Base-by-base conservation (phyloP, 2,329 filamentous ascomycete genomes). In the Xylariaceae sp. region DNA sequence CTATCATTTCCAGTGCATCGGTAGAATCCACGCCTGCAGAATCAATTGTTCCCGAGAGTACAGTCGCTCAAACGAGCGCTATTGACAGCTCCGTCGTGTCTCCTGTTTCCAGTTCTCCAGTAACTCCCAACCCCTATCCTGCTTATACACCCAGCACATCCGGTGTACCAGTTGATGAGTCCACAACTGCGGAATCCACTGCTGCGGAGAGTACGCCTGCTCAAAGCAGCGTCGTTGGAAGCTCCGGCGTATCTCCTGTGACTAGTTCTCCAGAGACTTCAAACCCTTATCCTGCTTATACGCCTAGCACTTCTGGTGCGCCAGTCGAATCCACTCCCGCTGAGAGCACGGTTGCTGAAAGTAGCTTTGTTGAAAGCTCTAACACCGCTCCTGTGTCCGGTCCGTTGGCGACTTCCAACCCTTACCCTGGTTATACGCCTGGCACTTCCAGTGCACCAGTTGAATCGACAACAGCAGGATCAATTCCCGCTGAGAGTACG, bases 181-280 rank as follows among this genome's bases (percentile, higher is more conserved):
- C 19, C 19, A 19, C 19, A 19, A 19, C 19, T 19, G 19, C 19
- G 19, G 19, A 19, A 19, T 19, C 9, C 11, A 41, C 41, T 29
- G 57, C 39, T 55, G 56, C 47, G 55, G 39, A 47, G 42, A 55
- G 48, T 50, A 43, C 53, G 6, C n/a, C 30, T 4, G 55, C 46
- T 19, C 45, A 49, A 49, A 61, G 64, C 44, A 59, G 46, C 30
- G 46, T 46, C 29, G 31, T 44, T 27, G 43, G 43, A 45, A 45
- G 43, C 30, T 45, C 41, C 6, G 41, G 29, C 26, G 11, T 7
- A 5, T 19, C 41, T 5, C n/a, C 41, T 11, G 41, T 29, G 26
- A 8, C n/a, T 6, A 43, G 19, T 27, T 3, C 41, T 43, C 29
- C 41, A 7, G 11, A 8, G 19, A 29, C 41, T 43, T 26, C 19